Conservation (phyloP, 257 asterid species). For the Primulina huaijiensis region DNA sequence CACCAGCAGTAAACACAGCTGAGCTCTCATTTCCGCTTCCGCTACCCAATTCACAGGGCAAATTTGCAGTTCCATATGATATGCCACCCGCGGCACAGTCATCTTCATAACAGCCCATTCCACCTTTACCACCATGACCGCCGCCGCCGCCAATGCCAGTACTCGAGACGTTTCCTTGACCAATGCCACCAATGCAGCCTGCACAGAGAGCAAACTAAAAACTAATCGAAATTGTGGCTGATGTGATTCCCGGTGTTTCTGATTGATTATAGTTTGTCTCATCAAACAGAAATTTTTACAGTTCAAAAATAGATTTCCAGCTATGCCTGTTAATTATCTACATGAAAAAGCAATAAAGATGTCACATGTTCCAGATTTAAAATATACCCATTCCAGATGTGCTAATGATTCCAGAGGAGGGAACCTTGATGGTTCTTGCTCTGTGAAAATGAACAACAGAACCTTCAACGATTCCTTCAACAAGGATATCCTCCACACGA, state of each 20-base stretch:
- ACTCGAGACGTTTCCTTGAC: constrained; percentile 62
- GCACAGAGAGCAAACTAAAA: constrained; percentile 28
- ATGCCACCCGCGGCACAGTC: constrained; percentile 81
- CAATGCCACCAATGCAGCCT: constrained; percentile 96
- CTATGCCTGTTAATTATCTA: neutral
- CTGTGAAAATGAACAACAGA: constrained; percentile 98
- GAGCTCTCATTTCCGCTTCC: constrained; percentile 94
- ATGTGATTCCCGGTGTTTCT: neutral
- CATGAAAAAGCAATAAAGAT: constrained; percentile 2
- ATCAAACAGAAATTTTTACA: constrained; percentile 8
- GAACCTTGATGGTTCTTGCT: constrained; percentile 76
- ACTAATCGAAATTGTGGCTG: constrained; percentile 16
- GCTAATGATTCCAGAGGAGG: constrained; percentile 76
- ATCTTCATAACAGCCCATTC: constrained; percentile 71
- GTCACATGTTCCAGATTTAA: neutral
- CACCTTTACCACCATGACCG: constrained; percentile 99
- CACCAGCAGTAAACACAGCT: constrained; percentile 80
- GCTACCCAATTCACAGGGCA: constrained; percentile 98
- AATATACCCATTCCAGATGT: constrained; percentile 90
- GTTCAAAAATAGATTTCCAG: constrained; percentile 5
- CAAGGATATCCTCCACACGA: constrained; percentile 95
- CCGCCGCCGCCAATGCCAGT: constrained; percentile 91
- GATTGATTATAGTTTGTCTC: constrained; percentile 4
- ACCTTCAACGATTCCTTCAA: constrained; percentile 90
- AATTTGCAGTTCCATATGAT: constrained; percentile 68